Base-by-base conservation (phyloP, 2,329 filamentous ascomycete genomes). In the Trichoderma atroviride region DNA sequence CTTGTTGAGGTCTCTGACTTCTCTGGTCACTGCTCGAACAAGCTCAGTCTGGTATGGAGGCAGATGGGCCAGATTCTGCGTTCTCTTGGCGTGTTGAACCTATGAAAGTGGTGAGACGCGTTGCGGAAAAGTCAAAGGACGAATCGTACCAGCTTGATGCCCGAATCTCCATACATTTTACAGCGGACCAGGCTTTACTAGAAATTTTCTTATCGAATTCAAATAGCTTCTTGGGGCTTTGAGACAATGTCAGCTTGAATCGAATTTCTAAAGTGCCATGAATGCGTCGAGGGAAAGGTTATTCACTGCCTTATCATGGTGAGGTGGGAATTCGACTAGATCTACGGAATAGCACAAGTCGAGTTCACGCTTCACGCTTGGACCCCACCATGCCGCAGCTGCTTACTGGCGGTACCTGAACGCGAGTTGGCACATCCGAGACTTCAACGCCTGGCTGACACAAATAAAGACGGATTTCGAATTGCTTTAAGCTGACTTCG, bases 31-130 rank as follows among this genome's bases (percentile, higher is more conserved):
- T 24, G 89, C 88, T 69, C 94, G 94, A 67, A 98, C 93, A 56
- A 96, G 87, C 77, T 98, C 96, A 33, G 94, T 91, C 80, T 97
- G 94, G 79, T 98, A 98, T 4, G 94, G 91, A 0, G 96, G 96
- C 3, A 99, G 87, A 78, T 96, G 89, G 37, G 90, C 83, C 68
- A 99, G 88, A 73, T 92, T 91, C 80, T 96, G 93, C 22, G 92
- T 97, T 78, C 96, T 89, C 86, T 98, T 98, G 79, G 96, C 96
- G 84, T 98, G 92, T 84, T 95, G 92, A 75, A 96, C 94, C 93
- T 97, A 74, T 33, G 35, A 24, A 52, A 22, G 5, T 47, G 53
- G 47, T 58, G 40, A 70, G 63, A 69, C 68, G 68, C 55, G 69
- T 5, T n/a, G 31, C 5, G 31, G 47, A 33, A 62, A 43, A 24